Base-by-base conservation (phyloP, 306 rosid species). In the Cotoneaster glaucophyllus region DNA sequence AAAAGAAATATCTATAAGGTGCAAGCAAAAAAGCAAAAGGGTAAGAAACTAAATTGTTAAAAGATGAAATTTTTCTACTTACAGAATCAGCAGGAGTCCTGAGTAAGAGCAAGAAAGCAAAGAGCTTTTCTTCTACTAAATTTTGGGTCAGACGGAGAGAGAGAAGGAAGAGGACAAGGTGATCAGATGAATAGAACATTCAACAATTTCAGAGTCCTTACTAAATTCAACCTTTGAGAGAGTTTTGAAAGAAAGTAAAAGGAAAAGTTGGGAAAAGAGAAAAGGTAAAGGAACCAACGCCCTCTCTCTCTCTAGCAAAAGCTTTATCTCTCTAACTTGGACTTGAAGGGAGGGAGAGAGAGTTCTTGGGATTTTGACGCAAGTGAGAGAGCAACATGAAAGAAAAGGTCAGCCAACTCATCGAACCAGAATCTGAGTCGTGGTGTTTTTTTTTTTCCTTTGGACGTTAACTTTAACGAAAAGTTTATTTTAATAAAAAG, bases 121-220 rank as follows among this genome's bases (percentile, higher is more conserved):
- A 25, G 48, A 70, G 15, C 18, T 75, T 59, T n/a, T 59, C 57
- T 56, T 63, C 15, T 21, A 10, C 22, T 32, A 28, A 74, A 18
- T 63, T 62, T 37, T 44, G 56, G 65, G 69, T n/a, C 61, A 71
- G 45, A 58, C 39, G 24, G 66, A 41, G 3, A n/a, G 7, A 15
- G 69, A 67, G 18, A 61, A 56, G 4, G 73, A 24, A 63, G 24
- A 64, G 11, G 73, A 72, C 6, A 25, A 53, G 71, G 70, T 68
- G 79, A 68, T 73, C 79, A 74, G 62, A 62, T 68, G 79, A 68
- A 80, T 29, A 74, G 76, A 59, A 64, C 77, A 64, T 78, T 64
- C 59, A 48, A 78, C 70, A 74, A 28, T 28, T 50, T 74, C 74
- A 31, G 75, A 57, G 18, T 61, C 62, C 67, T 25, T 61, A 44